A percentile compares a stretch with the other conserved stretches of the same genome.
phyloP scores from a whole-genome alignment of 2,329 filamentous ascomycete species.

The Cryphonectria nitschkei region DNA sequence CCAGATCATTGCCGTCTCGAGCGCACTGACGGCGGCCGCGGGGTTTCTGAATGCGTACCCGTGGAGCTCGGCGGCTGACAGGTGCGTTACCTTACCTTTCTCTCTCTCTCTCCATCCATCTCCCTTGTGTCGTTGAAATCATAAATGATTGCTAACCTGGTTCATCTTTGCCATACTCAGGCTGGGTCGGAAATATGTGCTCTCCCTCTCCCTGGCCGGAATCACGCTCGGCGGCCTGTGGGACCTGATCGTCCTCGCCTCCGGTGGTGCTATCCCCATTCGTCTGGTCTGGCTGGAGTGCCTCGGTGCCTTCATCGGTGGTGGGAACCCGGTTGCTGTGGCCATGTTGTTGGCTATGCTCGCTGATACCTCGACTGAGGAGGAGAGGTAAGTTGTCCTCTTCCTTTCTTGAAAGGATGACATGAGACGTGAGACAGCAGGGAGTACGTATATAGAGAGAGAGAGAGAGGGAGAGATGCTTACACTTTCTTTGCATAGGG shows the following conservation, averaged over 20 bases:
- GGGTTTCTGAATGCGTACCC: conserved; percentile 11
- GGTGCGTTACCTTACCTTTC: not conserved
- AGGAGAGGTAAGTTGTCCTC: conserved; percentile 3
- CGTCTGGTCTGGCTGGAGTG: conserved; percentile 19
- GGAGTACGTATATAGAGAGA: too few species aligned
- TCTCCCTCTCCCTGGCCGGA: conserved; percentile 11
- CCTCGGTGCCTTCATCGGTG: not conserved
- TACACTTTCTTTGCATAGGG: not conserved
- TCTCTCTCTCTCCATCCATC: too few species aligned
- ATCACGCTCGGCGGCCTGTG: conserved; percentile 12
- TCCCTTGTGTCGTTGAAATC: too few species aligned
- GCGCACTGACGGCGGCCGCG: conserved; percentile 2
- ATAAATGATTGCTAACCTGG: too few species aligned
- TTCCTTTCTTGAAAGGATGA: too few species aligned
- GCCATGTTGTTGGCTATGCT: conserved; percentile 15
- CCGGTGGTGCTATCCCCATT: conserved; percentile 7
- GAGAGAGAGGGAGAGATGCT: not conserved
- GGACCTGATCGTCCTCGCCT: conserved; percentile 8
- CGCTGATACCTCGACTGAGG: conserved; percentile 14
- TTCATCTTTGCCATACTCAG: not conserved
- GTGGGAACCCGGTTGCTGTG: conserved; percentile 1
- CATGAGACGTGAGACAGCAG: too few species aligned
- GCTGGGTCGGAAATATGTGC: conserved; percentile 15
- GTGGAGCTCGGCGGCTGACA: conserved; percentile 20
- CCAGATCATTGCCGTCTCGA: conserved; percentile 12